Conservation (phyloP, 2,329 filamentous ascomycete genomes). For the Sclerotinia borealis region DNA sequence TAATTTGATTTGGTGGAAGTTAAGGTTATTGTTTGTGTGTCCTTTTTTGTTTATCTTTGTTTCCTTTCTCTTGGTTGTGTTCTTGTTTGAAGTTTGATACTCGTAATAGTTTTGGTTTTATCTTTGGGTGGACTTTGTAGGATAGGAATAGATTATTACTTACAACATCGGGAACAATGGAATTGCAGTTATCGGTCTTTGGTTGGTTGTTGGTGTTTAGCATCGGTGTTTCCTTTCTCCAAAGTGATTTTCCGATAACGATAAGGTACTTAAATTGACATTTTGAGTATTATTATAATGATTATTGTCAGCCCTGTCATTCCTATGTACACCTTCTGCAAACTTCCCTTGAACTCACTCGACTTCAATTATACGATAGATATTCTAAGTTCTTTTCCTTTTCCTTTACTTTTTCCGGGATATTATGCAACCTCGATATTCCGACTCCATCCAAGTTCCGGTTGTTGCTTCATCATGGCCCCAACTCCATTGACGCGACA, state of each 20-base stretch:
- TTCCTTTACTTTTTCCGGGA: neutral
- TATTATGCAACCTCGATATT: neutral
- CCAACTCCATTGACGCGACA: constrained; percentile 1
- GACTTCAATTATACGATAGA: too few relatives aligned
- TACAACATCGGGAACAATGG: too few relatives aligned
- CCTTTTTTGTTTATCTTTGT: too few relatives aligned
- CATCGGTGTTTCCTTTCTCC: neutral
- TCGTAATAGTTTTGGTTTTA: too few relatives aligned
- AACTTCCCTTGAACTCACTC: neutral
- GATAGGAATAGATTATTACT: too few relatives aligned
- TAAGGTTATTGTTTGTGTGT: too few relatives aligned
- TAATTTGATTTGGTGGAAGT: neutral
- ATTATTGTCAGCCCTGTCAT: neutral
- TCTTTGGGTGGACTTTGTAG: too few relatives aligned
- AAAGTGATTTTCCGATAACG: neutral
- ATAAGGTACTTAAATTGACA: constrained; percentile 1
- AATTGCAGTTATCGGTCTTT: too few relatives aligned
- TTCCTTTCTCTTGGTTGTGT: too few relatives aligned
- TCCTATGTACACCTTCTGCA: neutral
- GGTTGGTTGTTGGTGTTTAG: neutral
- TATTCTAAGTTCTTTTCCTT: neutral
- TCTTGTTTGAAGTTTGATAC: too few relatives aligned
- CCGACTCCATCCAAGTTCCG: too few relatives aligned
- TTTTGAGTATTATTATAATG: too few relatives aligned
- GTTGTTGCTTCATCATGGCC: neutral